Evolutionary conservation across 768 basidiomycete genomes (phyloP), one percentile per base, ranked within the genome.

Genomic region (Ramaria sp.): DNA sequence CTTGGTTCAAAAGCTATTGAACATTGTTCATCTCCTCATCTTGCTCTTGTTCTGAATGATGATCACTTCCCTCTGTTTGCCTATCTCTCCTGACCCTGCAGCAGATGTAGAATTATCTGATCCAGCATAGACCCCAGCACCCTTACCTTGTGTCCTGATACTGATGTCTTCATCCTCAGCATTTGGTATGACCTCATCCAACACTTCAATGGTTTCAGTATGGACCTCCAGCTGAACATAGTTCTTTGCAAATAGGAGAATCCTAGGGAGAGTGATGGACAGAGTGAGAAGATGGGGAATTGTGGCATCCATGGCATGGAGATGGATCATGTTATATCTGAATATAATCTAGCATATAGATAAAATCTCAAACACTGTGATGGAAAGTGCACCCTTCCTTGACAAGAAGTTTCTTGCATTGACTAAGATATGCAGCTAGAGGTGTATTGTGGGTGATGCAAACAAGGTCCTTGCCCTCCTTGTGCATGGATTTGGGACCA

Each of bases 281-380:
- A 95, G 75, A 48, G 81, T 81, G 30, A 86, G 70, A 22, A 91
- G 79, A 63, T 83, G 84, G 2, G 91, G 90, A 57, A 94, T 92
- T 1, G 92, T 90, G 4, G 91, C 91, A 24, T 90, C 91, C 82
- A 93, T 86, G 6, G 88, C 91, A 59, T 78, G 81, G 45, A 94
- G 69, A 67, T 83, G 80, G 33, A 94, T 68, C 4, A 79, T 82
- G 60, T 85, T 86, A 64, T 88, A 84, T 37, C 88, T 90, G 62
- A 4, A 2, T n/a, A 2, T 12, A 10, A 41, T 15, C 56, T 39
- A 12, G 50, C 39, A 33, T 31, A 33, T 17, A 4, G 13, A 20
- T 48, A 22, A 53, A 20, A 3, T 20, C 11, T 30, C 3, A 24
- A 55, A 11, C 53, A 24, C 17, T 50, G 6, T 46, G 4, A 20